Evolutionary conservation across 768 basidiomycete species (phyloP).

Genomic region (Psilocybe sp.): DNA sequence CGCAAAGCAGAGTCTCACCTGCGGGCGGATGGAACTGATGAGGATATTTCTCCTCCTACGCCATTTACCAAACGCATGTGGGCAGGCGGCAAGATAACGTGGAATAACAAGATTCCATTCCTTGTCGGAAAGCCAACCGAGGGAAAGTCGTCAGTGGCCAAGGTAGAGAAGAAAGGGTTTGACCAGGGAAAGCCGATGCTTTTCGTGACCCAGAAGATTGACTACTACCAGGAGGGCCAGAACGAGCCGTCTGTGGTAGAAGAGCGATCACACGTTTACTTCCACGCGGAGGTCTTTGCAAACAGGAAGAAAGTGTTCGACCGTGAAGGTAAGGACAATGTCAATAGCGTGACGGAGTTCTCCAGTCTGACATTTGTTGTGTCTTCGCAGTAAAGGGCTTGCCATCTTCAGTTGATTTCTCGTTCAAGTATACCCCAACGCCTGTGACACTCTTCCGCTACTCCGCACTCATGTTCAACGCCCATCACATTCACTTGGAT

Average conservation of each 20-base stretch:
- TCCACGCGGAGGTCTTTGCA: conserved; percentile 19
- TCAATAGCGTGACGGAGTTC: not conserved
- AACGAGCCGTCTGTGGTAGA: conserved; percentile 51
- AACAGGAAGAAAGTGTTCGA: conserved; percentile 26
- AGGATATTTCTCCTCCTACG: conserved; percentile 66
- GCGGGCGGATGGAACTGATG: conserved; percentile 70
- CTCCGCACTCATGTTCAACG: conserved; percentile 85
- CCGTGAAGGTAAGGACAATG: conserved; percentile 40
- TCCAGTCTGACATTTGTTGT: not conserved
- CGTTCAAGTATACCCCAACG: conserved; percentile 65
- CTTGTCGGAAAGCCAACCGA: conserved; percentile 50
- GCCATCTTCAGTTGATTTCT: conserved; percentile 50
- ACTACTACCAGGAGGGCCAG: conserved; percentile 43
- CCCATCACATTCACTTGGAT: conserved; percentile 82
- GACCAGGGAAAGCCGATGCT: conserved; percentile 66
- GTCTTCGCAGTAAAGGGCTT: conserved; percentile 44
- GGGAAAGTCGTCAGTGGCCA: conserved; percentile 45
- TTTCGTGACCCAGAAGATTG: conserved; percentile 67
- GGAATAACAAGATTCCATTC: conserved; percentile 49
- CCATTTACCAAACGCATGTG: conserved; percentile 83
- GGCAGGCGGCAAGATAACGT: conserved; percentile 69
- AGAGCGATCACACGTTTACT: conserved; percentile 69
- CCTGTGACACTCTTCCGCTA: conserved; percentile 79
- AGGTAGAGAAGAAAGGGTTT: conserved; percentile 64
- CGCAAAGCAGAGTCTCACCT: conserved; percentile 54